Evolutionary conservation across 2,329 filamentous ascomycete species (phyloP).

Genomic region (Didymella keratinophila): DNA sequence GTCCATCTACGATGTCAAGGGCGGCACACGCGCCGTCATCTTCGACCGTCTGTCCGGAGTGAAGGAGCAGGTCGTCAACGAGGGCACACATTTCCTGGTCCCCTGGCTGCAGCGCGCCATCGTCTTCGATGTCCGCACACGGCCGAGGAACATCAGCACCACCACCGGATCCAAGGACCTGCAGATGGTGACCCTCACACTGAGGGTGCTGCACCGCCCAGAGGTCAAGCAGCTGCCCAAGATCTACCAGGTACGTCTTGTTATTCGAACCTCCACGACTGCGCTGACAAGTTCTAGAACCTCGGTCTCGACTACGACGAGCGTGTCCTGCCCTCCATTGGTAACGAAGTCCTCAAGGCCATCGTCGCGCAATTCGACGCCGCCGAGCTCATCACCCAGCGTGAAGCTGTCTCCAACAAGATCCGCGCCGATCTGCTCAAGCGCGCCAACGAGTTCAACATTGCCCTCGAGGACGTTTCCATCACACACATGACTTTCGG

Average conservation of each 20-base stretch:
- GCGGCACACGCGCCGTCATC: constrained; percentile 93
- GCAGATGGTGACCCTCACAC: constrained; percentile 99
- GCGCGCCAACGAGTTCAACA: constrained; percentile 97
- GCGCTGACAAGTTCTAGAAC: constrained; percentile 66
- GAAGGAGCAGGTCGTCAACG: constrained; percentile 89
- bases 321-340: constrained; percentile 62
- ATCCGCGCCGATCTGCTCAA: constrained; percentile 92
- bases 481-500: constrained; percentile 99
- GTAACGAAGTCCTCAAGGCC: constrained; percentile 64
- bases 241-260: constrained; percentile 86
- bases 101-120: constrained; percentile 96
- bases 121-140: constrained; percentile 95
- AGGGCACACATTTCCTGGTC: constrained; percentile 95
- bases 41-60: constrained; percentile 94
- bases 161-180: constrained; percentile 98
- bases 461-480: constrained; percentile 96
- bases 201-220: constrained; percentile 92
- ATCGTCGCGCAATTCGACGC: constrained; percentile 64
- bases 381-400: constrained; percentile 86
- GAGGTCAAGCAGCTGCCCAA: constrained; percentile 92
- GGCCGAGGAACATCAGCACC: constrained; percentile 95
- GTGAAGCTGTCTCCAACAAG: constrained; percentile 93
- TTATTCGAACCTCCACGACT: no score
- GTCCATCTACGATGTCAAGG: constrained; percentile 96
- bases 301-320: constrained; percentile 97